phyloP scores from a whole-genome alignment of 495 filamentous ascomycete genomes.

The Xylaria acuta region DNA sequence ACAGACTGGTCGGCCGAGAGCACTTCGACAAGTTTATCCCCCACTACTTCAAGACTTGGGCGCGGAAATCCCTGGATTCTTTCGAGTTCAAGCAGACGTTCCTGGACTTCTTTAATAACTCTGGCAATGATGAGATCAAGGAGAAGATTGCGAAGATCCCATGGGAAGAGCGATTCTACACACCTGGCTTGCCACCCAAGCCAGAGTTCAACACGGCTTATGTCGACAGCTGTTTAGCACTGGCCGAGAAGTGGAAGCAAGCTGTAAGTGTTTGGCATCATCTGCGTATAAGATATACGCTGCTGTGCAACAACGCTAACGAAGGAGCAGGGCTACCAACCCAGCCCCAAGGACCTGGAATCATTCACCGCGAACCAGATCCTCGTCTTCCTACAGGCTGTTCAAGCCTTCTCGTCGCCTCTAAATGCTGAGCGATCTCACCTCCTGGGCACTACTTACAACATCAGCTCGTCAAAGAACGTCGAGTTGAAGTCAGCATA shows the following conservation, averaged over 20 bases:
- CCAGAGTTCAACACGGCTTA: slow-evolving; percentile 88
- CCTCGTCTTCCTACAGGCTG: slow-evolving; percentile 83
- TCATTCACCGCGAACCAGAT: slow-evolving; percentile 82
- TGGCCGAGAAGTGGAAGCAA: slow-evolving; percentile 79
- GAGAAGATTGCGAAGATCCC: slow-evolving; percentile 72
- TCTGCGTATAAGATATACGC: not conserved
- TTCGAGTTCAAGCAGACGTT: slow-evolving; percentile 91
- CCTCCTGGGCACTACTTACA: slow-evolving; percentile 74
- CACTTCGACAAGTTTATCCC: slow-evolving; percentile 95
- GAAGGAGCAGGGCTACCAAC: slow-evolving; percentile 61
- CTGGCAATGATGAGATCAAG: slow-evolving; percentile 66
- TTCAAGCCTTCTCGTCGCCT: slow-evolving; percentile 68
- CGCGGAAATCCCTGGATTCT: slow-evolving; percentile 82
- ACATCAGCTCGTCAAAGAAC: slow-evolving; percentile 71
- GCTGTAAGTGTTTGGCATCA: slow-evolving; percentile 29
- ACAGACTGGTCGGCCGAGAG: slow-evolving; percentile 80
- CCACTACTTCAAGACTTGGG: slow-evolving; percentile 86
- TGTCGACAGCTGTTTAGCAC: slow-evolving; percentile 81
- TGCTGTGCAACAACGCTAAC: slow-evolving; percentile 11
- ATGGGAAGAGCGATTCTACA: slow-evolving; percentile 89
- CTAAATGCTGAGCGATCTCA: slow-evolving; percentile 67
- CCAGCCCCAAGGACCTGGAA: slow-evolving; percentile 69
- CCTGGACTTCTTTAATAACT: slow-evolving; percentile 77
- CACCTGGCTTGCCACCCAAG: slow-evolving; percentile 84
- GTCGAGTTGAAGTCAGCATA: slow-evolving; percentile 84